Base-by-base conservation (phyloP, 2,329 filamentous ascomycete species). In the Colletotrichum cordylinicola region DNA sequence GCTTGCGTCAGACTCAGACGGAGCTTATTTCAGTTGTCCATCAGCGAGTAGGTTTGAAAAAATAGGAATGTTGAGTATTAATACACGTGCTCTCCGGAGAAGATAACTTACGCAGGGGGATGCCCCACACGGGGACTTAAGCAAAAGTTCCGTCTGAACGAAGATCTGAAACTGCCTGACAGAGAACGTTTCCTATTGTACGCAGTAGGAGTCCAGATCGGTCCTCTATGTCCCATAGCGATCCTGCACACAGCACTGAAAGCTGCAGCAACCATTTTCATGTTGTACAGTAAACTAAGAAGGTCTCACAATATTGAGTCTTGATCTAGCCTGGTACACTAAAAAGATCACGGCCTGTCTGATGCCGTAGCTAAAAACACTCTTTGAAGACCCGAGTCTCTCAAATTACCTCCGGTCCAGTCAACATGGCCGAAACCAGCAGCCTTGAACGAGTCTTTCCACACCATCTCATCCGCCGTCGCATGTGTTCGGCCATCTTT, bases 401-500 rank as follows among this genome's bases (percentile, higher is more conserved):
- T 69, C 21, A 64, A 16, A 4, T 69, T 8, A 8, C 79, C 79
- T 8, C 72, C 76, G 1, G 79, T 80, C 77, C 76, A 80, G 29
- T 79, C 78, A 7, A 80, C 77, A 43, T 76, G 65, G 2, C 58
- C 62, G n/a, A 78, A 80, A 1, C 79, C 79, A 0, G 74, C 76
- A 5, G 60, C 37, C 15, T 66, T 52, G 65, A 73, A 73, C 10
- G 70, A 56, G 5, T 73, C 70, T 4, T 39, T 61, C 70, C 70
- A 73, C n/a, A 56, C 66, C 62, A 8, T 33, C 15, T 37, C 70
- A n/a, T 69, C 56, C 12, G 70, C 70, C 13, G 55, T 73, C 10
- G 62, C 27, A 8, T 35, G 80, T 15, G 72, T 70, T 3, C 81
- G 78, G 3, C 81, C 83, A 61, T 85, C 84, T 7, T 81, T 78